Base-by-base conservation (phyloP, 129 eudicot species). In the sunflower (Helianthus annuus) region DNA sequence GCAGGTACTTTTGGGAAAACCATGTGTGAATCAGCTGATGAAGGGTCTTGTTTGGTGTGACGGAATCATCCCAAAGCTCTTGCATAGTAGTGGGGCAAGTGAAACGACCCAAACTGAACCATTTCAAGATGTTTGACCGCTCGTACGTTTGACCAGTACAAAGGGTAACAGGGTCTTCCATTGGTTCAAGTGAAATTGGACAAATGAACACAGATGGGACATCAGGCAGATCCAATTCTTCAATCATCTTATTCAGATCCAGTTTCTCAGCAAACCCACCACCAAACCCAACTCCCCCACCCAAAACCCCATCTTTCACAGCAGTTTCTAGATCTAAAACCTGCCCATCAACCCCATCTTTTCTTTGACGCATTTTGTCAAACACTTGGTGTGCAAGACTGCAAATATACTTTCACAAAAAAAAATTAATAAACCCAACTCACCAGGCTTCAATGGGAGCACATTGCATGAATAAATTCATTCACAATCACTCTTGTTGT, bases 1-100 rank as follows among this genome's bases (percentile, higher is more conserved):
- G 83, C 45, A 69, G 8, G 19, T 84, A 77, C 83, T 81, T 84
- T 32, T 82, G 86, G 0, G 90, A 82, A 72, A 78, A 85, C 90
- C 90, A 85, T 5, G 82, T 69, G 61, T 78, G 75, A 40, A 72
- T 82, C 22, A 85, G 39, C 59, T 82, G 87, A 60, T 76, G 66
- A 57, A 85, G 85, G 4, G 90, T 85, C 49, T 51, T 82, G 55
- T 85, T 85, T 3, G 90, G 86, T 3, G 86, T 85, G 19, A 85
- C 75, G 3, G 86, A 66, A 54, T 85, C 90, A 29, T 85, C 90
- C 90, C 90, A 85, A 62, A 85, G 90, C 70, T 85, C 90, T 72
- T 85, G 90, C 90, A 85, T 85, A 15, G 90, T 82, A 11, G 90
- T 85, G 32, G 90, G 90, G 77, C 90, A 85, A 48, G 90, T 85